Evolutionary conservation across 139 green algal species (phyloP).

Genomic region (Chlamydomonas incerta): DNA sequence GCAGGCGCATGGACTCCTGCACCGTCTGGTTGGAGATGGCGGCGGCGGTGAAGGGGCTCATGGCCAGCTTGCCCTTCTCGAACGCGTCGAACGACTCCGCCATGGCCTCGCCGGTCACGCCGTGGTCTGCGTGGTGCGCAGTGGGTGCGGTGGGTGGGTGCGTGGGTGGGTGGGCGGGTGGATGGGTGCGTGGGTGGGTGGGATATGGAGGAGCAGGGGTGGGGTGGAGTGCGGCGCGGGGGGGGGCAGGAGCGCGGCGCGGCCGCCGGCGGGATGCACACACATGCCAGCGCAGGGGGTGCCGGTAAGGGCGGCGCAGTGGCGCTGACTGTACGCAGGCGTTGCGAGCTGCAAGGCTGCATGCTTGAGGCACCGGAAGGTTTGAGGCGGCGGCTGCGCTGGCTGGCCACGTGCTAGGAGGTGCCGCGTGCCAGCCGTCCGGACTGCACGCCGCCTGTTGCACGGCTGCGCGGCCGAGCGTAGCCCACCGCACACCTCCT

Average conservation of each 20-base stretch:
- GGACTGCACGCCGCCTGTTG: too few species aligned
- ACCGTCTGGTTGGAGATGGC: constrained; percentile 93
- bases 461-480: too few species aligned
- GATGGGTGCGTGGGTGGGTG: not conserved
- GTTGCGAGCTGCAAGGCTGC: too few species aligned
- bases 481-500: too few species aligned
- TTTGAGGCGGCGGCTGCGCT: too few species aligned
- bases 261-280: too few species aligned
- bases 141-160: not conserved
- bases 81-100: constrained; percentile 90
- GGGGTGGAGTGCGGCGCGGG: too few species aligned
- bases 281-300: not conserved
- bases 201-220: not conserved
- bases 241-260: too few species aligned
- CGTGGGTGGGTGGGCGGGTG: too few species aligned
- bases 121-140: constrained; percentile 68
- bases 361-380: too few species aligned
- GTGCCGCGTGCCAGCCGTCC: too few species aligned
- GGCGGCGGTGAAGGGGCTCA: constrained; percentile 75
- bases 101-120: constrained; percentile 84
- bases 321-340: too few species aligned
- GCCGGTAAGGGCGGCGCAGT: not conserved
- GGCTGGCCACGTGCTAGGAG: not conserved
- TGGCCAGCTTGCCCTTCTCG: constrained; percentile 73
- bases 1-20: constrained; percentile 93